phyloP scores from a whole-genome alignment of 495 filamentous ascomycete species.

The Friedmanniomyces endolithicus region DNA sequence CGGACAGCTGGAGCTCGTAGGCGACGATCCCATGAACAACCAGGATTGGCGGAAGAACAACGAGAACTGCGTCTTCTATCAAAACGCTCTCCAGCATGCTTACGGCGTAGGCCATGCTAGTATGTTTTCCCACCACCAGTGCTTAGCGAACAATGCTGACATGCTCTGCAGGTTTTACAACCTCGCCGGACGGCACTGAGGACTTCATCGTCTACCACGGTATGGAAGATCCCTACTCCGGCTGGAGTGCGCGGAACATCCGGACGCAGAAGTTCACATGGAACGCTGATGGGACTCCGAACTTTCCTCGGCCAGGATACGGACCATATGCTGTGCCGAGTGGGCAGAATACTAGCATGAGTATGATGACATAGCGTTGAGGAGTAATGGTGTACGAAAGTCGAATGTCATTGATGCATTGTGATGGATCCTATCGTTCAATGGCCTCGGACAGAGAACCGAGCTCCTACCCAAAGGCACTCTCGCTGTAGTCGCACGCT shows the following conservation, averaged over 20 bases:
- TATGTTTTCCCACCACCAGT: neutral
- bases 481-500: no score
- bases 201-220: constrained; percentile 42
- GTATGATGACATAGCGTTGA: neutral
- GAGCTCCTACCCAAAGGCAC: no score
- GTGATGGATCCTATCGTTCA: neutral
- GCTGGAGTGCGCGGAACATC: constrained; percentile 32
- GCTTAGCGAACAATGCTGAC: neutral
- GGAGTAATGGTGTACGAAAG: neutral
- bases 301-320: constrained; percentile 32
- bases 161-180: constrained; percentile 24
- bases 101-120: constrained; percentile 41
- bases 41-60: constrained; percentile 36
- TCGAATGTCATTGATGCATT: neutral
- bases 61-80: constrained; percentile 38
- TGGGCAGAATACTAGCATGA: constrained; percentile 19
- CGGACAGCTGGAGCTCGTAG: constrained; percentile 35
- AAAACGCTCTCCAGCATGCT: constrained; percentile 33
- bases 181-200: constrained; percentile 36
- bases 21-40: constrained; percentile 39
- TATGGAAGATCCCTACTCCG: constrained; percentile 28
- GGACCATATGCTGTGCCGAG: constrained; percentile 30
- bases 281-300: constrained; percentile 30
- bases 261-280: constrained; percentile 32
- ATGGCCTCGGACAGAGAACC: neutral